Conservation (phyloP, 768 basidiomycete species). For the Cystofilobasidium ferigula region DNA sequence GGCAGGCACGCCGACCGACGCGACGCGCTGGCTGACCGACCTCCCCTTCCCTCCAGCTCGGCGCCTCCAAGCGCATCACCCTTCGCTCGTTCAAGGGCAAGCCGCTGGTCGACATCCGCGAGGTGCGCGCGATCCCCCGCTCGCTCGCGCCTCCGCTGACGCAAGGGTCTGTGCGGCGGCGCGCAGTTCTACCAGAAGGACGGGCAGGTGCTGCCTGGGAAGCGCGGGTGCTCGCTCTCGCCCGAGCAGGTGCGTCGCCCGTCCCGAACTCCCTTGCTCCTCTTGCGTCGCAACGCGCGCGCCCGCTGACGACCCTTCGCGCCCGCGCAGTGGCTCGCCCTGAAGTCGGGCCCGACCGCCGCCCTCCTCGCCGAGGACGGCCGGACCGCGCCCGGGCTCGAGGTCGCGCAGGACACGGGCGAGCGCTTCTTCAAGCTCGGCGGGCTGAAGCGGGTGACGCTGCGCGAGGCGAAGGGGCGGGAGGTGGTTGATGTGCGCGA, state of each 20-base stretch:
- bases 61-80: not conserved
- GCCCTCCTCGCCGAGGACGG: not conserved
- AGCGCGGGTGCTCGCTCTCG: not conserved
- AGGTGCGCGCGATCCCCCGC: not conserved
- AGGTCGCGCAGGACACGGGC: not conserved
- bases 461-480: not conserved
- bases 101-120: conserved; percentile 2
- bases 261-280: no score
- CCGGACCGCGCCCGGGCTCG: not conserved
- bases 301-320: no score
- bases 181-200: not conserved
- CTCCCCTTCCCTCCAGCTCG: not conserved
- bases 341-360: not conserved
- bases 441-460: not conserved
- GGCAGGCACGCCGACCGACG: no score
- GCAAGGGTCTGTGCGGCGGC: not conserved
- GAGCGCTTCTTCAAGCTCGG: not conserved
- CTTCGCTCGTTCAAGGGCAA: conserved; percentile 2
- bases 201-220: not conserved
- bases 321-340: not conserved
- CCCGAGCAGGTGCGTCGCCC: not conserved
- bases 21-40: no score
- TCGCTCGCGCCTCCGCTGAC: not conserved
- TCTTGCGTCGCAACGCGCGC: no score
- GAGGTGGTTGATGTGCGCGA: not conserved